Conservation (phyloP, 2,329 filamentous ascomycete species). For the Corynespora cassiicola region DNA sequence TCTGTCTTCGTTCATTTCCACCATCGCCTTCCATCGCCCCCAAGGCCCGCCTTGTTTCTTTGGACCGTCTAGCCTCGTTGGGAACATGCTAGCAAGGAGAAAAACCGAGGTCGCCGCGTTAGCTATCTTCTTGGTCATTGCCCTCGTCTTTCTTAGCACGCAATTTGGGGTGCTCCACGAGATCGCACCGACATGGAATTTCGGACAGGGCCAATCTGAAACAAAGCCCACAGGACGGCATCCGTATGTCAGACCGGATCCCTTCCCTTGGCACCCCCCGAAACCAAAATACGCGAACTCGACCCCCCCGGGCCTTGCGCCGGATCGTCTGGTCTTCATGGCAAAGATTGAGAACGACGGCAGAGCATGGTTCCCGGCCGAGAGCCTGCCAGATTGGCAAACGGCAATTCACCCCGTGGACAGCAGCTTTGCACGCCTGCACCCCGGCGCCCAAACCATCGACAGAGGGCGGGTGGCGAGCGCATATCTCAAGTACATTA, state of each 20-base stretch:
- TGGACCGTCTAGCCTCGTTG: too few relatives aligned
- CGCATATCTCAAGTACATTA: constrained; percentile 31
- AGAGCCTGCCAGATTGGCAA: constrained; percentile 43
- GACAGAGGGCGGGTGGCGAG: constrained; percentile 29
- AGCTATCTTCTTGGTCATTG: constrained; percentile 7
- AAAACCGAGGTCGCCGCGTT: constrained; percentile 4
- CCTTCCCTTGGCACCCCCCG: constrained; percentile 8
- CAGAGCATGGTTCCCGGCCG: constrained; percentile 17
- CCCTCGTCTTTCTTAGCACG: constrained; percentile 5
- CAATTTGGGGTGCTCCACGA: constrained; percentile 1
- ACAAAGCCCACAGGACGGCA: constrained; percentile 7
- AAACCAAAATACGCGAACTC: constrained; percentile 9
- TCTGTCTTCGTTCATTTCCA: too few relatives aligned
- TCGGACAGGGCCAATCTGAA: neutral
- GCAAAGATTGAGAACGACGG: constrained; percentile 18
- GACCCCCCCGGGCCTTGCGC: neutral
- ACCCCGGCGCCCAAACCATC: constrained; percentile 9
- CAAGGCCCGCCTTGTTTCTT: too few relatives aligned
- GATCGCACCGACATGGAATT: too few relatives aligned
- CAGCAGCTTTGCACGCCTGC: constrained; percentile 15
- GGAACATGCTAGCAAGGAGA: constrained; percentile 8
- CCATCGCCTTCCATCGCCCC: too few relatives aligned
- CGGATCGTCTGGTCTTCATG: constrained; percentile 18
- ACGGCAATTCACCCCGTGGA: constrained; percentile 44
- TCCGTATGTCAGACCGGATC: constrained; percentile 14